Evolutionary conservation across 2,329 filamentous ascomycete genomes (phyloP).

Genomic region (Nothophoma quercina): DNA sequence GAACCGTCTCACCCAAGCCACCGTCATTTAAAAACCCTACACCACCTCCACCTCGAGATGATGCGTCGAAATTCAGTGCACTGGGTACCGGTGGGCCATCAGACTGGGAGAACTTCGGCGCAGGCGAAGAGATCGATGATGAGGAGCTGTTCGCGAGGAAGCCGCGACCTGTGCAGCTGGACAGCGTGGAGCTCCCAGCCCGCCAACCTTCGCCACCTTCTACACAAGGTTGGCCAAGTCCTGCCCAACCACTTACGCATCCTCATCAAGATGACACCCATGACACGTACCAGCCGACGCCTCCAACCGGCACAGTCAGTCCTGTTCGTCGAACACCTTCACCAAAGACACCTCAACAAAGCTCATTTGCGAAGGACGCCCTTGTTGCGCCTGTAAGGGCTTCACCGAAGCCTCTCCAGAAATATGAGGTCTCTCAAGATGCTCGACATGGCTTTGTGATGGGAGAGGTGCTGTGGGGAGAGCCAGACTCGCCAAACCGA

Average conservation of each 20-base stretch:
- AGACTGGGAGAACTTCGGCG: slow-evolving; percentile 50
- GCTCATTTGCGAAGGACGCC: slow-evolving; percentile 32
- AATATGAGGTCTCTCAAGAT: slow-evolving; percentile 18
- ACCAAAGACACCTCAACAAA: slow-evolving; percentile 27
- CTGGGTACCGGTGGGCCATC: slow-evolving; percentile 46
- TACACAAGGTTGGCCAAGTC: slow-evolving; percentile 42
- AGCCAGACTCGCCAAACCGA: slow-evolving; percentile 21
- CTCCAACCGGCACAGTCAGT: slow-evolving; percentile 32
- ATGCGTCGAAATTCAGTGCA: slow-evolving; percentile 42
- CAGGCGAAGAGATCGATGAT: slow-evolving; percentile 45
- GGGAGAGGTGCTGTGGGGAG: slow-evolving; percentile 31
- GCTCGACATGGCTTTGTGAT: slow-evolving; percentile 33
- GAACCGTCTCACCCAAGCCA: slow-evolving; percentile 37
- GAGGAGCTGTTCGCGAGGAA: slow-evolving; percentile 44
- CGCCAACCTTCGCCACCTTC: slow-evolving; percentile 36
- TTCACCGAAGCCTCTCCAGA: slow-evolving; percentile 28
- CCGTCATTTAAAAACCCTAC: slow-evolving; percentile 26
- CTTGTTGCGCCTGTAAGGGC: slow-evolving; percentile 25
- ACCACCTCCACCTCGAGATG: slow-evolving; percentile 37
- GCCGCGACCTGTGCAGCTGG: slow-evolving; percentile 25
- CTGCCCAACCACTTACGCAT: slow-evolving; percentile 32
- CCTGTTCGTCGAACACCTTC: slow-evolving; percentile 22
- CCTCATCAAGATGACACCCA: slow-evolving; percentile 18
- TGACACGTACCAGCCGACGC: slow-evolving; percentile 44
- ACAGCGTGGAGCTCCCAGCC: slow-evolving; percentile 41